These are phyloP conservation scores for Biscutella auriculata DNA, from an alignment of 441 rosid genomes.

Conservation along the genomic window DNA sequence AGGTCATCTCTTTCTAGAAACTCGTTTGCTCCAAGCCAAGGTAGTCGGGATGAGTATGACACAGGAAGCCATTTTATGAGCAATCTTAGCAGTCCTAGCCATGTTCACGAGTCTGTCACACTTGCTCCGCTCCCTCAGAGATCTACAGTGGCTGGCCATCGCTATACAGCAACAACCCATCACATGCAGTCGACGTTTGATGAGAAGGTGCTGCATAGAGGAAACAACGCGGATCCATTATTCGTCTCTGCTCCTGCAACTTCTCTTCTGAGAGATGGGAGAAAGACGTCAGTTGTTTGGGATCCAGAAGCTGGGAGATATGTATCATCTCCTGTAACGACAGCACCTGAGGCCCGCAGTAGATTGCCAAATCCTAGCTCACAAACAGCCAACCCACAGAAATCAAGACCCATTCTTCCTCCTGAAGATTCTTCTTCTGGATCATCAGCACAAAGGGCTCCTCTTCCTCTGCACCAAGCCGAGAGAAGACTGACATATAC, in stretches of 20 bases:
- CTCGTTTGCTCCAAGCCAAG: conserved; percentile 69
- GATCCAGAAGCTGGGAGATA: conserved; percentile 93
- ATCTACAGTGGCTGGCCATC: conserved; percentile 24
- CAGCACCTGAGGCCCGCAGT: conserved; percentile 46
- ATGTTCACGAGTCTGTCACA: conserved; percentile 58
- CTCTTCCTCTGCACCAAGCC: conserved; percentile 22
- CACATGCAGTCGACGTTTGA: conserved; percentile 36
- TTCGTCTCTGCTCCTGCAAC: conserved; percentile 52
- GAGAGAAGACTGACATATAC: conserved; percentile 43
- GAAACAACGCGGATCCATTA: conserved; percentile 39
- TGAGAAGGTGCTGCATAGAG: conserved; percentile 36
- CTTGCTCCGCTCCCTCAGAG: conserved; percentile 78
- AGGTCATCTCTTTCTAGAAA: conserved; percentile 37
- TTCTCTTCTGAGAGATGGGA: conserved; percentile 64
- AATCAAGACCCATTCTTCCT: conserved; percentile 27
- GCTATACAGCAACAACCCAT: conserved; percentile 24
- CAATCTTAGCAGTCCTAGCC: conserved; percentile 81
- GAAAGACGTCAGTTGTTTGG: conserved; percentile 81
- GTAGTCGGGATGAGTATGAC: conserved; percentile 74
- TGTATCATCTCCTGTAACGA: conserved; percentile 65
- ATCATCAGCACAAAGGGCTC: conserved; percentile 2
- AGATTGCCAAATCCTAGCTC: conserved; percentile 27
- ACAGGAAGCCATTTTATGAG: conserved; percentile 64
- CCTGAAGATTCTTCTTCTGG: conserved; percentile 33
- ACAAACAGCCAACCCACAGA: conserved; percentile 26